Conservation (phyloP, 129 eudicot genomes). For the Saposhnikovia divaricata region DNA sequence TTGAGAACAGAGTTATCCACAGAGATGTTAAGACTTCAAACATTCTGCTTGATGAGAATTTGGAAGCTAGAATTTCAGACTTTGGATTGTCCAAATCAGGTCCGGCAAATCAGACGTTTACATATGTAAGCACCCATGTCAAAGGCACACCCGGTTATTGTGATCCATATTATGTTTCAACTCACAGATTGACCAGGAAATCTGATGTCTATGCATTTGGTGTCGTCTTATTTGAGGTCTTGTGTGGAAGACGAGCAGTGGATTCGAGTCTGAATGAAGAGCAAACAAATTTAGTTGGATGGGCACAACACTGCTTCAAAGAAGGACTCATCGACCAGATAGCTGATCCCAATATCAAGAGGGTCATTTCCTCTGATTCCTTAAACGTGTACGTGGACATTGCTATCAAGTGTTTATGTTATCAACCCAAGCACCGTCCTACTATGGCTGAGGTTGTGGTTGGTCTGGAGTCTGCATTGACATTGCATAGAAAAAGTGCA, state of each 20-base stretch:
- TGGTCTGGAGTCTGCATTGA: not conserved
- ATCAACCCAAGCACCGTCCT: not conserved
- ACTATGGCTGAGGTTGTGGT: not conserved
- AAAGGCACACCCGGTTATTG: not conserved
- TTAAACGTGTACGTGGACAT: not conserved
- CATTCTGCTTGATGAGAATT: not conserved
- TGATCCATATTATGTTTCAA: not conserved
- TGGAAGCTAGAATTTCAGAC: not conserved
- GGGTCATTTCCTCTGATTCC: not conserved
- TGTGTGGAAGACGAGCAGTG: not conserved
- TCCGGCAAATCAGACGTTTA: not conserved
- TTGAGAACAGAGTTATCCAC: too few relatives aligned
- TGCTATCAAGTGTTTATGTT: not conserved
- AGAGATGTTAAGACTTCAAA: too few relatives aligned
- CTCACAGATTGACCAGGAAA: not conserved
- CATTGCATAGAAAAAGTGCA: not conserved
- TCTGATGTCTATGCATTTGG: not conserved
- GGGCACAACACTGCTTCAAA: not conserved
- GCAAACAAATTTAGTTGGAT: not conserved
- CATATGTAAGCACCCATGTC: not conserved
- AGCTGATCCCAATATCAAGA: not conserved
- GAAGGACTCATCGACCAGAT: not conserved
- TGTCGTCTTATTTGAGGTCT: not conserved
- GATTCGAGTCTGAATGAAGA: not conserved
- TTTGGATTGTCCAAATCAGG: not conserved